phyloP scores from a whole-genome alignment of 495 filamentous ascomycete species.

The Lasiosphaeria miniovina region DNA sequence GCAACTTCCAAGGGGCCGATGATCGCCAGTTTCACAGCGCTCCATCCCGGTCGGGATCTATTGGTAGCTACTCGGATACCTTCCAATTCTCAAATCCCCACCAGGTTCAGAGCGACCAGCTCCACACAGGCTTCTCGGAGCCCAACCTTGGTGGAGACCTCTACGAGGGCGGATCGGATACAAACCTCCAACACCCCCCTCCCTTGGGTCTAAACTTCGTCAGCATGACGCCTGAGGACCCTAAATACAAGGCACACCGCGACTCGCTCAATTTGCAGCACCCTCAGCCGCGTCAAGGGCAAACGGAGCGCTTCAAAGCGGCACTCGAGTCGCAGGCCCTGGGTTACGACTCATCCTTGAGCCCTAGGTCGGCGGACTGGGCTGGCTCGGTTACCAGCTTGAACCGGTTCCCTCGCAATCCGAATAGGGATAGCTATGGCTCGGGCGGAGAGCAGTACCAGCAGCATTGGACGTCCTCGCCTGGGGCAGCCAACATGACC shows the following conservation, averaged over 20 bases:
- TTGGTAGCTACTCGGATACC: slow-evolving; percentile 60
- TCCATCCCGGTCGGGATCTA: slow-evolving; percentile 67
- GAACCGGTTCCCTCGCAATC: slow-evolving; percentile 36
- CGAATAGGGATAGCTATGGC: slow-evolving; percentile 45
- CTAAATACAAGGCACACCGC: slow-evolving; percentile 87
- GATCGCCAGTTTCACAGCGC: slow-evolving; percentile 22
- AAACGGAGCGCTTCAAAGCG: slow-evolving; percentile 76
- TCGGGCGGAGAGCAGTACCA: slow-evolving; percentile 30
- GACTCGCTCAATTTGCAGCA: slow-evolving; percentile 86
- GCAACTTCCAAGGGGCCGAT: slow-evolving; percentile 22
- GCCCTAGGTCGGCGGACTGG: slow-evolving; percentile 73
- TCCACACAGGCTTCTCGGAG: slow-evolving; percentile 64
- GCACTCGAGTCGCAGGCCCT: slow-evolving; percentile 78
- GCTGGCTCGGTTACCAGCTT: slow-evolving; percentile 58
- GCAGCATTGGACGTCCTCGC: slow-evolving; percentile 42
- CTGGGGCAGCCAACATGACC: slow-evolving; percentile 24
- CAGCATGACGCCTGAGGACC: slow-evolving; percentile 65
- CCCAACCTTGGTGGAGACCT: slow-evolving; percentile 34
- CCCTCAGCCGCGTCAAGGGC: slow-evolving; percentile 81
- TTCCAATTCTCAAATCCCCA: slow-evolving; percentile 62
- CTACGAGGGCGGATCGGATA: slow-evolving; percentile 16
- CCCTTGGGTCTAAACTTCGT: slow-evolving; percentile 27
- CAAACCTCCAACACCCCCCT: slow-evolving; percentile 30
- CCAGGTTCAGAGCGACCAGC: slow-evolving; percentile 54
- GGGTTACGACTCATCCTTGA: slow-evolving; percentile 61